Evolutionary conservation across 2,329 filamentous ascomycete species (phyloP).

Genomic region (Colletotrichum somersetense): DNA sequence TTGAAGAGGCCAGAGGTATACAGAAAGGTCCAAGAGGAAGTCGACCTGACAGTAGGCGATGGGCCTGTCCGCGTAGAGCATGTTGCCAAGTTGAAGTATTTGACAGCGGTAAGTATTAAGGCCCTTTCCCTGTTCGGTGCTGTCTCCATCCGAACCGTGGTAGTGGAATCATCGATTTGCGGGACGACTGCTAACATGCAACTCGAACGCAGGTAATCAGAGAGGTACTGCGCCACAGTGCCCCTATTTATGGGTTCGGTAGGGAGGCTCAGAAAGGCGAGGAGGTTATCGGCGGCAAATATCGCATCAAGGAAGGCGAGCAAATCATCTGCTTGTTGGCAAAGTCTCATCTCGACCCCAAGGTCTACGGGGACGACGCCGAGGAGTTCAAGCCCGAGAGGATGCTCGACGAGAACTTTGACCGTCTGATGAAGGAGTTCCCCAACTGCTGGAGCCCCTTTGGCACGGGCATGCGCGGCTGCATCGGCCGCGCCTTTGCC

Average conservation of each 20-base stretch:
- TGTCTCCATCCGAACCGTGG: accelerated
- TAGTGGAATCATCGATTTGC: background rate
- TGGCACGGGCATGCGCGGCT: slow-evolving; percentile 64
- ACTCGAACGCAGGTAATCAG: slow-evolving; percentile 59
- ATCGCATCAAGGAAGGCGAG: slow-evolving; percentile 61
- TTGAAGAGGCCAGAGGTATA: slow-evolving; percentile 72
- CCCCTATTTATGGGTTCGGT: slow-evolving; percentile 46
- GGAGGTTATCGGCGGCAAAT: slow-evolving; percentile 66
- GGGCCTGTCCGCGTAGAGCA: slow-evolving; percentile 69
- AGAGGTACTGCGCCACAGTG: slow-evolving; percentile 59
- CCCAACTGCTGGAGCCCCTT: slow-evolving; percentile 64
- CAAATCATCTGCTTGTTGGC: slow-evolving; percentile 58
- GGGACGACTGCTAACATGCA: background rate
- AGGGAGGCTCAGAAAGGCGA: slow-evolving; percentile 54
- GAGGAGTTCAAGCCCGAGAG: slow-evolving; percentile 71
- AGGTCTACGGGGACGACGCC: slow-evolving; percentile 68
- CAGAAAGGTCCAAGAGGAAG: slow-evolving; percentile 73
- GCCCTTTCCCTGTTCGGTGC: background rate
- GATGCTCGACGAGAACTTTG: slow-evolving; percentile 68
- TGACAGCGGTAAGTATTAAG: slow-evolving; percentile 61
- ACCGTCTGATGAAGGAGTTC: slow-evolving; percentile 50
- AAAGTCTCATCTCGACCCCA: slow-evolving; percentile 66
- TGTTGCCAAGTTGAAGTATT: slow-evolving; percentile 72
- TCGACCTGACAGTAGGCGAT: slow-evolving; percentile 73
- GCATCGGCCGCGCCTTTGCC: slow-evolving; percentile 66